Evolutionary conservation across 2,329 filamentous ascomycete species (phyloP), one percentile per base, ranked within the genome.

Genomic region (Trichoderma hamatum): DNA sequence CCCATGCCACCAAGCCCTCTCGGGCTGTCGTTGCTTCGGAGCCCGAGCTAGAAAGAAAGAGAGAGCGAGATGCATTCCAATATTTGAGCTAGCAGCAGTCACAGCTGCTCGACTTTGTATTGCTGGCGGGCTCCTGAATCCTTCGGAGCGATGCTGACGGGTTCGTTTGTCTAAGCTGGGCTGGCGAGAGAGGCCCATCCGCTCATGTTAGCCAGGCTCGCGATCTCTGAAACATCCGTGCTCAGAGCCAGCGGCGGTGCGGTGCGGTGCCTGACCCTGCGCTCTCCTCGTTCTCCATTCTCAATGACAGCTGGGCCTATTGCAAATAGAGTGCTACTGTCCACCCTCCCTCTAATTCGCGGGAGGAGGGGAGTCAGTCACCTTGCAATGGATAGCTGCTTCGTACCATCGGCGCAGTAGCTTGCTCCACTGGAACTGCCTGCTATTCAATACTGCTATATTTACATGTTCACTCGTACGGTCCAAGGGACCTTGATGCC

Each of bases 191-290:
- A 54, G 61, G 43, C 28, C 52, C 54, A n/a, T n/a, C 43, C 51
- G 36, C 49, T 55, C 34, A 64, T 24, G 49, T 54, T 56, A 46
- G 26, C 51, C n/a, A 26, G 61, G 61, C 34, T 65, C 32, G 49
- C 46, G 26, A 3, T 16, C 52, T 54, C 67, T 69, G 67, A 69
- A 69, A 69, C 67, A 69, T 58, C 67, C 32, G 60, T 69, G 67
- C 59, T 69, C 66, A 68, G 10, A 51, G 58, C 46, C 66, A 68
- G 49, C 66, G 39, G 66, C 32, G 52, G 51, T 68, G 66, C 32
- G 52, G 51, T 68, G 66, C 49, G 49, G 34, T 49, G 58, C 46
- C 30, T 49, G 32, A 30, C 28, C 21, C 30, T 51, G 49, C 59
- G 21, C 49, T n/a, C 61, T 34, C 32, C 14, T 49, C 24, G 32